phyloP scores from a whole-genome alignment of 2,329 filamentous ascomycete species.

The Apiospora kogelbergensis region DNA sequence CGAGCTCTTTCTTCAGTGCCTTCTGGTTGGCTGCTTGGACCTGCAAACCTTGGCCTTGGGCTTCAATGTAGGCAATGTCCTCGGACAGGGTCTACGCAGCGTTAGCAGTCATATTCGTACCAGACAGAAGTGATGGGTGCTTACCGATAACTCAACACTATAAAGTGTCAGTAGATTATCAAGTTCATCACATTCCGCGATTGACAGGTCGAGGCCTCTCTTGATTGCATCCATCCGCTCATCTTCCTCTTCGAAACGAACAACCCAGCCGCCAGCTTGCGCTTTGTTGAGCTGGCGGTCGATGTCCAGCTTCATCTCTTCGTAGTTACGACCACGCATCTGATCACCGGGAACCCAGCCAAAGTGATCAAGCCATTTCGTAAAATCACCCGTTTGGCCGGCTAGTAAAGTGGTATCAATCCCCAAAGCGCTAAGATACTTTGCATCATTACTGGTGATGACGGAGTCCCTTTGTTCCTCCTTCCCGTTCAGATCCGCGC shows the following conservation, averaged over 20 bases:
- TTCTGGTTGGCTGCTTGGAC: conserved; percentile 98
- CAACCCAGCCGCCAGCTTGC: conserved; percentile 90
- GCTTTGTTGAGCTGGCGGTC: conserved; percentile 86
- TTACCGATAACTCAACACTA: conserved; percentile 86
- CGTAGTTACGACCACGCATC: conserved; percentile 72
- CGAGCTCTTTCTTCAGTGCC: conserved; percentile 83
- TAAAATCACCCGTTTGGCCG: conserved; percentile 75
- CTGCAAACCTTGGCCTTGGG: conserved; percentile 93
- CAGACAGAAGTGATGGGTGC: conserved; percentile 29
- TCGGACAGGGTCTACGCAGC: conserved; percentile 79
- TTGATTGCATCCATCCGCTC: conserved; percentile 87
- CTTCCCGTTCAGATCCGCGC: conserved; percentile 31
- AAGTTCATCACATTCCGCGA: conserved; percentile 92
- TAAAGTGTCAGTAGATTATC: conserved; percentile 94
- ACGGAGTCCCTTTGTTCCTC: conserved; percentile 60
- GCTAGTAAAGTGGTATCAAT: conserved; percentile 77
- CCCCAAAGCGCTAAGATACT: conserved; percentile 75
- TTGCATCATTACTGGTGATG: conserved; percentile 71
- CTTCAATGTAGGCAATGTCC: conserved; percentile 95
- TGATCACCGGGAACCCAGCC: conserved; percentile 80
- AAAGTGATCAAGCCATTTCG: conserved; percentile 80
- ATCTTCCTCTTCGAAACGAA: conserved; percentile 81
- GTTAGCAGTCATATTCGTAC: conserved; percentile 15
- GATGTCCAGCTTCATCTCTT: conserved; percentile 78
- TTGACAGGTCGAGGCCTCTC: conserved; percentile 81